Evolutionary conservation across 306 rosid species (phyloP), one percentile per base, ranked within the genome.

Genomic region (Myrica gale): DNA sequence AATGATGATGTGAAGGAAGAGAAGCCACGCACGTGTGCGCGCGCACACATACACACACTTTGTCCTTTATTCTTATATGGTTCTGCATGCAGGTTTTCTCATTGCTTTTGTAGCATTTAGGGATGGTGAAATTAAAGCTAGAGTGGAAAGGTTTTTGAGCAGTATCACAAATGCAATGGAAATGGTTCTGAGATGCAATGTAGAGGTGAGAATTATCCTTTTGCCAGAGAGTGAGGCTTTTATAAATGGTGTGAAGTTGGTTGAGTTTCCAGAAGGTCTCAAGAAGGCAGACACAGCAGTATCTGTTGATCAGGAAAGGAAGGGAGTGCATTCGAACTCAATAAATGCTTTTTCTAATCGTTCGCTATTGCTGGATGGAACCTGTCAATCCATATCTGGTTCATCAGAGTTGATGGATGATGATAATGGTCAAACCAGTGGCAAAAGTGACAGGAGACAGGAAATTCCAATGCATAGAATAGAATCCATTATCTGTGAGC

Each of bases 131-230:
- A 80, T 95, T 72, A 95, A 95, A 87, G 83, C 81, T 60, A 82
- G 99, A 84, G 99, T 89, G n/a, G 97, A 95, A 85, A 90, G 99
- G 83, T 95, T 92, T 81, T 74, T 85, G 78, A 95, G 97, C 82
- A 95, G 99, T 77, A 95, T 95, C 75, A 95, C 97, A 70, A 92
- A 95, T 82, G 91, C 99, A 7, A 86, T 92, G 85, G 99, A 95
- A 85, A 84, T 90, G 84, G 97, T 95, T 83, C 96, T 95, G 46
- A 90, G 93, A 80, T 85, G 89, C 78, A 92, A 89, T 73, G 93
- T 92, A 60, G 97, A 95, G 87, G 97, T 95, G 69, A 88, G 97
- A 85, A 90, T 90, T 72, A 84, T 95, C 83, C 93, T 88, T 76
- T 83, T 92, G 80, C 93, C 89, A 4, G 91, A 83, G 53, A 89